These are phyloP conservation scores for Aureobasidium sp. DNA, from an alignment of 2,329 filamentous ascomycete genomes.

Conservation along the genomic window DNA sequence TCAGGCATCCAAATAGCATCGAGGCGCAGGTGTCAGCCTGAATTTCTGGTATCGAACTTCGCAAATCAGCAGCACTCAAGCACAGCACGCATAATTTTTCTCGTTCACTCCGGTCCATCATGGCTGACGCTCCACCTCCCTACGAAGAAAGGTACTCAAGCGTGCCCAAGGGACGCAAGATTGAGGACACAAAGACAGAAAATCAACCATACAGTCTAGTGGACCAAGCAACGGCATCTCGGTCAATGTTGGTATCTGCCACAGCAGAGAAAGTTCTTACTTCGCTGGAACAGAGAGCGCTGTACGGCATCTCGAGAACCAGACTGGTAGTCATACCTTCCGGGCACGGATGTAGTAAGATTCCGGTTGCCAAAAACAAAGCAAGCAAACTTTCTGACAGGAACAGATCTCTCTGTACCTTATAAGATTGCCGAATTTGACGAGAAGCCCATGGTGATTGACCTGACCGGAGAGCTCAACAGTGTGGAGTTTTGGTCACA, in stretches of 20 bases:
- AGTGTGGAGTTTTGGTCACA: slow-evolving; percentile 28
- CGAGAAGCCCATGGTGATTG: slow-evolving; percentile 20
- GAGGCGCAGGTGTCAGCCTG: neutral
- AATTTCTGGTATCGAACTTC: neutral
- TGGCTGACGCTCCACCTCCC: slow-evolving; percentile 21
- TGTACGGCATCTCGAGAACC: slow-evolving; percentile 24
- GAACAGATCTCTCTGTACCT: slow-evolving; percentile 1
- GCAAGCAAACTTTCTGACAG: neutral
- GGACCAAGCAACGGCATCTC: slow-evolving; percentile 25
- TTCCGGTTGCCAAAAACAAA: neutral
- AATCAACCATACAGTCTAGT: slow-evolving; percentile 23
- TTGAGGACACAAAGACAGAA: slow-evolving; percentile 13
- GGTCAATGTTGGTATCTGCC: slow-evolving; percentile 27
- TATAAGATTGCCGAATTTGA: slow-evolving; percentile 15
- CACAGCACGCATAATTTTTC: neutral
- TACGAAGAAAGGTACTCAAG: slow-evolving; percentile 24
- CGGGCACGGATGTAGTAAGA: slow-evolving; percentile 24
- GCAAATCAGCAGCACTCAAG: neutral
- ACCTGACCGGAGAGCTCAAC: slow-evolving; percentile 25
- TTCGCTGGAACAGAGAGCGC: slow-evolving; percentile 19
- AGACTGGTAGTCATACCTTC: slow-evolving; percentile 27
- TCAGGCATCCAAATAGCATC: neutral
- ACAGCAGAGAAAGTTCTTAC: slow-evolving; percentile 19
- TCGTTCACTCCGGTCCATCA: neutral
- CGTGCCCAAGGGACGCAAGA: neutral